Evolutionary conservation across 1,139 yeast genomes (phyloP).

Genomic region (Geotrichum candidum): DNA sequence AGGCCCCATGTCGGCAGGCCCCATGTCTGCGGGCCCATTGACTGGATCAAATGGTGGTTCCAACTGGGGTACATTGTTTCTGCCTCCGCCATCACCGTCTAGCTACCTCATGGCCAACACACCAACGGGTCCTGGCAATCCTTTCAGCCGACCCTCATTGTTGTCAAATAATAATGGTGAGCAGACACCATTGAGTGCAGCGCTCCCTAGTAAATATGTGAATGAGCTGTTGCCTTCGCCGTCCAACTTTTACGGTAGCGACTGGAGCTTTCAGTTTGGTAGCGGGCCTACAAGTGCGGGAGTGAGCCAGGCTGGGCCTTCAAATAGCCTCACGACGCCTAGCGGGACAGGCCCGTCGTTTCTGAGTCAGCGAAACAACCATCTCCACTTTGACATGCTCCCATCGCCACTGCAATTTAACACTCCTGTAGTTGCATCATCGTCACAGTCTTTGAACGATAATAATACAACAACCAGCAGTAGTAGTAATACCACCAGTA

Average conservation of each 20-base stretch:
- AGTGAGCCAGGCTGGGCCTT: slow-evolving; percentile 4
- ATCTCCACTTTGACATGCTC: slow-evolving; percentile 26
- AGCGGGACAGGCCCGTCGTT: slow-evolving; percentile 3
- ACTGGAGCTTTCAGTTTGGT: slow-evolving; percentile 29
- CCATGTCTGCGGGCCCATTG: slow-evolving; percentile 13
- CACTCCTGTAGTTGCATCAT: slow-evolving; percentile 28
- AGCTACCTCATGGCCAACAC: slow-evolving; percentile 7
- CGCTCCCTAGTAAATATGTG: slow-evolving; percentile 38
- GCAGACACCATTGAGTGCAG: slow-evolving; percentile 39
- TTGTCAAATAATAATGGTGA: slow-evolving; percentile 29
- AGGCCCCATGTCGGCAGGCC: slow-evolving; percentile 15
- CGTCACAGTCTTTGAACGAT: slow-evolving; percentile 21
- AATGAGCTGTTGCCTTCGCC: slow-evolving; percentile 41
- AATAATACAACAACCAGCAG: slow-evolving; percentile 7
- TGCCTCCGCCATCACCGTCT: slow-evolving; percentile 19
- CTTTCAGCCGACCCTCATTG: slow-evolving; percentile 26
- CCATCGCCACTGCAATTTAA: slow-evolving; percentile 35
- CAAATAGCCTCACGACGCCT: slow-evolving; percentile 10
- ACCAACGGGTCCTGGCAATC: slow-evolving; percentile 16
- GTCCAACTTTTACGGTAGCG: slow-evolving; percentile 36
- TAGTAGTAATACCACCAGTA: slow-evolving; percentile 8
- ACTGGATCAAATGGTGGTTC: slow-evolving; percentile 9
- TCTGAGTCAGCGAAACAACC: slow-evolving; percentile 11
- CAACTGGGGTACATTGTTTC: slow-evolving; percentile 8
- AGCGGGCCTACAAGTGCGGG: slow-evolving; percentile 14